A percentile compares a stretch with the other conserved stretches of the same genome.
These are phyloP conservation scores for Blattamonas nauphoetae DNA, from an alignment of 78 protist genomes.

Conservation along the genomic window DNA sequence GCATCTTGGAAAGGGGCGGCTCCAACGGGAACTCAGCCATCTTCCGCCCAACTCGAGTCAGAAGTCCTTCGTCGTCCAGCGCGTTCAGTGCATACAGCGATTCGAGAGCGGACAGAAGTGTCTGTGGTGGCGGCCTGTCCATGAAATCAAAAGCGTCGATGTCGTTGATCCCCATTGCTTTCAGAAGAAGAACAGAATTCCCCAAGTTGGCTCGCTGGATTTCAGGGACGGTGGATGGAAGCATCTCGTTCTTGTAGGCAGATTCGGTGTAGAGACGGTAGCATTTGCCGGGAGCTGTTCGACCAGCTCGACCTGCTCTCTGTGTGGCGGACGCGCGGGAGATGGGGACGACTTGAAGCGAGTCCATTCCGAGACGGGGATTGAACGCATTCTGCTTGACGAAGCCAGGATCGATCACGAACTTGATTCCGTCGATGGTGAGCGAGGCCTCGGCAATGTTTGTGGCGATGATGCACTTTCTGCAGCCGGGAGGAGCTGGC, in stretches of 20 bases:
- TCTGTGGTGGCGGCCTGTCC: conserved; percentile 92
- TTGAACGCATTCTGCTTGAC: conserved; percentile 81
- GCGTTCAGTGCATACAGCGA: conserved; percentile 76
- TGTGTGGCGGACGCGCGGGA: conserved; percentile 68
- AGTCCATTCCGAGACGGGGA: conserved; percentile 88
- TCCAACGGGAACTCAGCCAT: conserved; percentile 98
- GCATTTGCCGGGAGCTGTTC: conserved; percentile 97
- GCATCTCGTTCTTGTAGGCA: conserved; percentile 89
- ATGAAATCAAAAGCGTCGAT: conserved; percentile 88
- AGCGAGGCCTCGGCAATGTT: conserved; percentile 63
- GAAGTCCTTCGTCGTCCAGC: conserved; percentile 91
- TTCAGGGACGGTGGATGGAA: conserved; percentile 83
- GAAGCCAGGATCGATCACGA: conserved; percentile 71
- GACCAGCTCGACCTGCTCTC: conserved; percentile 63
- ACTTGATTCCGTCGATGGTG: conserved; percentile 50
- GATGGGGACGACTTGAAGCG: conserved; percentile 81
- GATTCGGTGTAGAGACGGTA: conserved; percentile 93
- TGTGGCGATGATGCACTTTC: conserved; percentile 58
- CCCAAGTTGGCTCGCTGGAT: conserved; percentile 97
- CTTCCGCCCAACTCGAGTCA: conserved; percentile 86
- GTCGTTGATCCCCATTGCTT: conserved; percentile 82
- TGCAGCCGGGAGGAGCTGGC: conserved; percentile 72
- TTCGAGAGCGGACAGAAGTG: conserved; percentile 74
- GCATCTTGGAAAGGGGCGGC: conserved; percentile 84
- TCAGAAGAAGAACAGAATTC: conserved; percentile 73